Percentiles rank a stretch among this genome's conserved stretches.
Evolutionary conservation across 2,329 filamentous ascomycete species (phyloP).

Genomic region (Lachnellula arida): DNA sequence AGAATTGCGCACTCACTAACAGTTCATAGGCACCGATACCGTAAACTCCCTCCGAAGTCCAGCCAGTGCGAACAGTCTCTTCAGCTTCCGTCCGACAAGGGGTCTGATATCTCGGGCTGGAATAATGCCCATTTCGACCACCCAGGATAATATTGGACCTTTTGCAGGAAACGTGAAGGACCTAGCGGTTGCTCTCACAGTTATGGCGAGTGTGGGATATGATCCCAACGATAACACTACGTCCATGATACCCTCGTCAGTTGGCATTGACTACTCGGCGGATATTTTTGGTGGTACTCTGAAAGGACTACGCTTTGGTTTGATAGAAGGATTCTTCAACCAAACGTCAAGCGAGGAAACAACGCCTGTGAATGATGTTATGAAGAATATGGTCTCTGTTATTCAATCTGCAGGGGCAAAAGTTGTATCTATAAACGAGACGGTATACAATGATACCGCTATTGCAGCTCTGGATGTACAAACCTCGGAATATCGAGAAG

Average conservation of each 20-base stretch:
- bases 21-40: constrained; percentile 44
- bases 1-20: neutral
- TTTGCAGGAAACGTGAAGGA: constrained; percentile 49
- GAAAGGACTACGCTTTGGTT: constrained; percentile 37
- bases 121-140: constrained; percentile 51
- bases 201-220: constrained; percentile 48
- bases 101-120: constrained; percentile 48
- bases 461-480: constrained; percentile 55
- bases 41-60: constrained; percentile 60
- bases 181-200: constrained; percentile 45
- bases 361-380: constrained; percentile 50
- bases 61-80: constrained; percentile 55
- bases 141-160: constrained; percentile 52
- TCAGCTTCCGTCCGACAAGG: constrained; percentile 53
- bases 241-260: constrained; percentile 39
- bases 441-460: constrained; percentile 47
- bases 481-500: constrained; percentile 53
- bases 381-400: constrained; percentile 43
- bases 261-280: constrained; percentile 43
- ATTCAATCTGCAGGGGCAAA: constrained; percentile 44
- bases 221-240: constrained; percentile 50
- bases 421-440: constrained; percentile 45
- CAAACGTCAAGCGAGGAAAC: constrained; percentile 47
- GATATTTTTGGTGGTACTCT: constrained; percentile 31
- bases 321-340: constrained; percentile 51